These are phyloP conservation scores for Lachnellula subtilissima DNA, from an alignment of 2,329 filamentous ascomycete genomes.

Conservation along the genomic window DNA sequence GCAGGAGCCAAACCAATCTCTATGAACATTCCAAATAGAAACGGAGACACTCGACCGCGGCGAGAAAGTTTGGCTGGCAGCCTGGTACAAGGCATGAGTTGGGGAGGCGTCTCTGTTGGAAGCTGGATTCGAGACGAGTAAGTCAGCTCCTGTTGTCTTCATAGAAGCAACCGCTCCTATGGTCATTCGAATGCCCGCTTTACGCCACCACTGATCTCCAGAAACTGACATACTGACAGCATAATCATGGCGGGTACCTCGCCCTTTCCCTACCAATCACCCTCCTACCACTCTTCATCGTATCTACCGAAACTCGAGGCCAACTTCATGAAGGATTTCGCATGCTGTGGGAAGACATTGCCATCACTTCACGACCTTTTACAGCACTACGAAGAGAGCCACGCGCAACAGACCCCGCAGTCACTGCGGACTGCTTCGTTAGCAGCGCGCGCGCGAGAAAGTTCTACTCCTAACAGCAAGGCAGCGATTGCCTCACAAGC, in stretches of 20 bases:
- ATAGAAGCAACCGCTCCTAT: conserved; percentile 10
- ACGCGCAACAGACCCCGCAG: conserved; percentile 64
- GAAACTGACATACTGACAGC: conserved; percentile 44
- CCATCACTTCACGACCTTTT: conserved; percentile 91
- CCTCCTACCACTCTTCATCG: conserved; percentile 92
- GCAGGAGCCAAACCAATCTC: conserved; percentile 62
- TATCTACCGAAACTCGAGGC: conserved; percentile 95
- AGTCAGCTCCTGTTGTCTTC: conserved; percentile 40
- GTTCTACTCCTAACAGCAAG: conserved; percentile 43
- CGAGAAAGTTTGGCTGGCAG: conserved; percentile 61
- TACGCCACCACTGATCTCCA: conserved; percentile 20
- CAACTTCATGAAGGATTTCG: conserved; percentile 96
- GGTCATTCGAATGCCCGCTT: conserved; percentile 4
- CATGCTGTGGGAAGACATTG: conserved; percentile 85
- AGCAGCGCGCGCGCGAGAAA: conserved; percentile 39
- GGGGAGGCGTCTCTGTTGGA: conserved; percentile 92
- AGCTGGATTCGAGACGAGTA: conserved; percentile 99
- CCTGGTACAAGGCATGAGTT: conserved; percentile 82
- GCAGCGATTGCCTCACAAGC: conserved; percentile 33
- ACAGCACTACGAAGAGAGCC: conserved; percentile 93
- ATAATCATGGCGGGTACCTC: conserved; percentile 95
- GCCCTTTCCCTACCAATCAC: conserved; percentile 85
- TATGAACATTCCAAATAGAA: conserved; percentile 59
- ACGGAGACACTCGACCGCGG: conserved; percentile 51
- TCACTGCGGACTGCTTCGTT: conserved; percentile 38